Conservation (phyloP, 2,329 filamentous ascomycete genomes). For the Tolypocladium cylindrosporum region DNA sequence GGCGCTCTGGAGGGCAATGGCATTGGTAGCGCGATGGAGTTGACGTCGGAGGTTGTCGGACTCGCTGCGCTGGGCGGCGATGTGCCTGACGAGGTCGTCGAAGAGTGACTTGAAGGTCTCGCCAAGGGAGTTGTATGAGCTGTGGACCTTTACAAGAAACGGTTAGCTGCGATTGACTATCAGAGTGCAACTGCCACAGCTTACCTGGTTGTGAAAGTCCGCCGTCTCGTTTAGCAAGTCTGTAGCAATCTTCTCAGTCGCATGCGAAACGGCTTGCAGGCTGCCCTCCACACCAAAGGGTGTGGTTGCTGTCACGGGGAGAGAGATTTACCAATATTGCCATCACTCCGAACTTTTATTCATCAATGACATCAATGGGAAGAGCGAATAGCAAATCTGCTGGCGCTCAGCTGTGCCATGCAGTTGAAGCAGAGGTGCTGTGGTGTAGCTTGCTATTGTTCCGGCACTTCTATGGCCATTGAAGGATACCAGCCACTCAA, state of each 20-base stretch:
- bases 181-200: constrained; percentile 7
- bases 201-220: constrained; percentile 61
- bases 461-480: too few relatives aligned
- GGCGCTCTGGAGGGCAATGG: too few relatives aligned
- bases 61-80: constrained; percentile 62
- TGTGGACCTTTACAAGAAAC: constrained; percentile 49
- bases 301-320: too few relatives aligned
- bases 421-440: too few relatives aligned
- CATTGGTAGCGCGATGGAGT: too few relatives aligned
- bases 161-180: background rate
- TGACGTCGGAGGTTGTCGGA: constrained; percentile 28
- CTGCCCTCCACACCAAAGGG: constrained; percentile 57
- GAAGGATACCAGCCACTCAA: too few relatives aligned
- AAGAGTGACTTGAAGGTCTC: constrained; percentile 79
- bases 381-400: too few relatives aligned
- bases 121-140: constrained; percentile 74
- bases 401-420: too few relatives aligned
- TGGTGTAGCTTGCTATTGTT: too few relatives aligned
- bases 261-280: constrained; percentile 69
- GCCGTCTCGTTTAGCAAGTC: constrained; percentile 81
- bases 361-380: too few relatives aligned
- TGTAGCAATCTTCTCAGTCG: constrained; percentile 79
- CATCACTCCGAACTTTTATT: too few relatives aligned
- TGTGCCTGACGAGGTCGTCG: constrained; percentile 65
- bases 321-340: too few relatives aligned